Percentiles rank a stretch among this genome's conserved stretches.
Conservation (phyloP, 2,329 filamentous ascomycete genomes). For the Aureobasidium subglaciale region DNA sequence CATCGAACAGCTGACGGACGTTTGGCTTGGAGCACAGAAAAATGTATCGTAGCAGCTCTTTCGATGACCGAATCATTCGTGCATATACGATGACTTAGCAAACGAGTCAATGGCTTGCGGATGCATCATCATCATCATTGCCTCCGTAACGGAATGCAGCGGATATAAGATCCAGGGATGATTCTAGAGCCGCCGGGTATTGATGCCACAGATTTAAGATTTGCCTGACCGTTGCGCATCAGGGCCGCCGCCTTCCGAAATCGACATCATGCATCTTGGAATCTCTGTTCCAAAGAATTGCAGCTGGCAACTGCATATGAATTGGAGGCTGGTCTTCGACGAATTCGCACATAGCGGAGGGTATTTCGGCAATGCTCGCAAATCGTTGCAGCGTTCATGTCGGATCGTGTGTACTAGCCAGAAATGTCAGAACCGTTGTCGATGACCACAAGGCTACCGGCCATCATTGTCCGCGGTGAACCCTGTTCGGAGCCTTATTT, state of each 20-base stretch:
- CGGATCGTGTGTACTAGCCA: not conserved
- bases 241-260: conserved; percentile 2
- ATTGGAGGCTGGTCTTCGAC: not conserved
- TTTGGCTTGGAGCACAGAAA: no score
- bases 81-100: not conserved
- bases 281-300: not conserved
- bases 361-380: no score
- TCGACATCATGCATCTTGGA: not conserved
- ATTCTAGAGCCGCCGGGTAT: not conserved
- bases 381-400: no score
- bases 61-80: no score
- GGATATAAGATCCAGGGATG: not conserved
- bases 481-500: conserved; percentile 2
- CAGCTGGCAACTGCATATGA: not conserved
- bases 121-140: not conserved
- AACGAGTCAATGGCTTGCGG: not conserved
- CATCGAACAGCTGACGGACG: no score
- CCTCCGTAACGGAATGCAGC: not conserved
- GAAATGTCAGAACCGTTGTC: not conserved
- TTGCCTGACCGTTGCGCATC: not conserved
- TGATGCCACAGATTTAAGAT: not conserved
- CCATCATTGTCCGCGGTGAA: not conserved
- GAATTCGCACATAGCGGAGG: not conserved
- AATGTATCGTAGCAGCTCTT: no score
- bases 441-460: not conserved